Base-by-base conservation (phyloP, 805 yeast genomes). In the Ogataea nitratoaversa region DNA sequence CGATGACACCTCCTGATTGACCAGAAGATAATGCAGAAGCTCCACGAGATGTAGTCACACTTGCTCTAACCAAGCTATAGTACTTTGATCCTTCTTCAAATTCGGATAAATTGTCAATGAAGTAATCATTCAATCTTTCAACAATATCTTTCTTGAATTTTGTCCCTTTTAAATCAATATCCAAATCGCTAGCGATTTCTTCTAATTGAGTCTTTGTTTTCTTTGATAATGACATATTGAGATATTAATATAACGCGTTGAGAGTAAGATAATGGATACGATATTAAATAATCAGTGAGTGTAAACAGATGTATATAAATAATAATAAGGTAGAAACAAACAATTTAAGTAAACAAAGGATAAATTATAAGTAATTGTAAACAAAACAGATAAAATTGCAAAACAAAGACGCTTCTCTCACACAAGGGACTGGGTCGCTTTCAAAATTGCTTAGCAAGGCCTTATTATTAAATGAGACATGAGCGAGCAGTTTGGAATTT, bases 131-230 rank as follows among this genome's bases (percentile, higher is more conserved):
- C 8, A 62, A 40, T 31, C 44, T 48, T 18, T 55, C 59, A 24
- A 49, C 37, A 19, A 56, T 46, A 11, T 57, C 64, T 30, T 56
- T 56, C 44, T 60, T 62, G 36, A 57, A 56, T 24, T 52, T 50
- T 36, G 53, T 48, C 2, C 33, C 44, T 18, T 50, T 25, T 32
- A 56, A 40, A 30, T 48, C 55, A 30, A 62, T 42, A 5, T 48
- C 48, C 20, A 60, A 31, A 6, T 53, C 62, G n/a, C 43, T 49
- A 13, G 65, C 65, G n/a, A 62, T 52, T 17, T 56, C 64, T 25
- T 43, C 42, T 38, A 62, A 44, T 38, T 60, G 63, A 22, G 53
- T 50, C 37, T 59, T 62, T 5, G 65, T 62, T 39, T 55, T 59
- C 49, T 53, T 62, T 8, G 46, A 36, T 27, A 60, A 44, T 4